Evolutionary conservation across 306 rosid genomes (phyloP), one percentile per base, ranked within the genome.

Genomic region (Oemleria cerasiformis): DNA sequence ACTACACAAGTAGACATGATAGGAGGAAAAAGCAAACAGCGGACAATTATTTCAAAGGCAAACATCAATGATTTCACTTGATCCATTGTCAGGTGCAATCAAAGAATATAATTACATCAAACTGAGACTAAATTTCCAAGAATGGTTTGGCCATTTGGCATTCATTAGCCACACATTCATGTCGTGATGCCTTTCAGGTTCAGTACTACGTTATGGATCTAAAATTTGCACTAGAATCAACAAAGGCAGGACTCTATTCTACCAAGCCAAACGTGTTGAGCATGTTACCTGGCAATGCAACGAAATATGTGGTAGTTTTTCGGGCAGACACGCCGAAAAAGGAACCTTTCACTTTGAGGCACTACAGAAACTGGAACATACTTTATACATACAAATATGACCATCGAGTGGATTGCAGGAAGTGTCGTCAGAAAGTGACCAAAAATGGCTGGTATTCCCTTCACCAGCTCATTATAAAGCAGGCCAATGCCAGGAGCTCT

Each of bases 401-500:
- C 65, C 97, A 91, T 94, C 47, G 99, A 91, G 79, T 84, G 88
- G 69, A 84, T 79, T 68, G 86, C 86, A 0, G 88, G 88, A 57
- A 86, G 86, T 43, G 91, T 90, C 38, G 97, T 88, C 74, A 92
- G 82, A 80, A 92, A 92, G 77, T 92, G 98, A 76, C 98, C 97
- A 77, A 92, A 86, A 75, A 92, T 87, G 74, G 93, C 98, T 14
- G 98, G 98, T 83, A 92, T 80, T 76, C 98, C 98, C 85, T 90
- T 92, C 78, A 84, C 98, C 79, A 92, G 83, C 83, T 92, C 98
- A 83, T 92, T 92, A 76, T 92, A 92, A 49, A 92, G 85, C 77
- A 92, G 89, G 71, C 98, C 98, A 36, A 92, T 90, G 72, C 98
- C 98, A 50, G 98, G 98, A 83, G 98, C 96, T 80, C 98, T 84